Conservation (phyloP, 352 stramenopile species). For the Pythium rhizo-oryzae region DNA sequence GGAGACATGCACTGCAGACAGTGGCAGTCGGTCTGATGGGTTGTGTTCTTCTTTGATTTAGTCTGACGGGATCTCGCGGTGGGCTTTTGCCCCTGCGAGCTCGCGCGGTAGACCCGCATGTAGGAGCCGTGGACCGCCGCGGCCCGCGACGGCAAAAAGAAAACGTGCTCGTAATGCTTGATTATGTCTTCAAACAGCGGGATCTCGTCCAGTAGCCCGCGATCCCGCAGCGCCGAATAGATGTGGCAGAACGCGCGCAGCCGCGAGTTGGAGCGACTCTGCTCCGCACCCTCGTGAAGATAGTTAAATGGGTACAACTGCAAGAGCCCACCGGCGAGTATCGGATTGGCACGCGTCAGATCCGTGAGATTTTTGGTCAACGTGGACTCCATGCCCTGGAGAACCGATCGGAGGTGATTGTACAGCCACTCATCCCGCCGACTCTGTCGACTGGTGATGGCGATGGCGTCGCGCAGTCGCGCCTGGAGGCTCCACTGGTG, state of each 20-base stretch:
- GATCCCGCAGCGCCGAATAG: conserved; percentile 29
- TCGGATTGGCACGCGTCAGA: conserved; percentile 27
- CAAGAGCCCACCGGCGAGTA: conserved; percentile 36
- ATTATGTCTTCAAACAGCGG: conserved; percentile 34
- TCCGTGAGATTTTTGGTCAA: conserved; percentile 18
- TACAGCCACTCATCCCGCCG: not conserved
- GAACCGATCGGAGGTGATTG: not conserved
- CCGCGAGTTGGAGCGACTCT: conserved; percentile 29
- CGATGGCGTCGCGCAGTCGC: not conserved
- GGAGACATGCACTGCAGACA: not conserved
- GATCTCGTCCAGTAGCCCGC: conserved; percentile 18
- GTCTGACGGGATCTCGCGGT: not conserved
- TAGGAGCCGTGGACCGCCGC: conserved; percentile 9
- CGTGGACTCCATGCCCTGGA: not conserved
- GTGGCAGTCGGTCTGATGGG: not conserved
- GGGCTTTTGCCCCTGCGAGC: not conserved
- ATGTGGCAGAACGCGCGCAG: conserved; percentile 31
- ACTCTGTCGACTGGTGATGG: not conserved
- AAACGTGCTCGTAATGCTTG: conserved; percentile 25
- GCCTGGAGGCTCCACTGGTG: conserved; percentile 3
- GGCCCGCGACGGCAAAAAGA: conserved; percentile 32
- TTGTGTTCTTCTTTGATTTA: not conserved
- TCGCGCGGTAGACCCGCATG: not conserved
- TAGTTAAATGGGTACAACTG: conserved; percentile 35
- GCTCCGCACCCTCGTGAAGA: conserved; percentile 25